Evolutionary conservation across 2,329 filamentous ascomycete genomes (phyloP).

Genomic region (Ophiocordyceps camponoti-floridani): DNA sequence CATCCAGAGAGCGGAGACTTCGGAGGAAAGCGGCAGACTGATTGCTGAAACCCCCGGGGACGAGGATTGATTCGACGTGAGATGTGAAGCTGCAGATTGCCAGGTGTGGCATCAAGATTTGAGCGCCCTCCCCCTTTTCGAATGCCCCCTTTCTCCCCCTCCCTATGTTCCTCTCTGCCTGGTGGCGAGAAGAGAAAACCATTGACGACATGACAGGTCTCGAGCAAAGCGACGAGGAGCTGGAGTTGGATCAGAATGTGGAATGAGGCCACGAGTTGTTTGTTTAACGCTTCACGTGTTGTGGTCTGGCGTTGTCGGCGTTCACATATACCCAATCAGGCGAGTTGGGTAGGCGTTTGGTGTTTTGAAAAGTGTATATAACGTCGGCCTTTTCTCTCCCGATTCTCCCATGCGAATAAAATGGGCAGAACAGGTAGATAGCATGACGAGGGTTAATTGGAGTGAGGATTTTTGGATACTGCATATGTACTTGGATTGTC

Average conservation of each 20-base stretch:
- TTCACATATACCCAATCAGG: not conserved
- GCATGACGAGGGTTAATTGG: not conserved
- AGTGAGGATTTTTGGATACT: too few species aligned
- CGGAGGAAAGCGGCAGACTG: constrained; percentile 14
- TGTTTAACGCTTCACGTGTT: not conserved
- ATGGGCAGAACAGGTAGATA: not conserved
- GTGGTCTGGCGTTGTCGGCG: not conserved
- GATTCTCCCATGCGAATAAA: not conserved
- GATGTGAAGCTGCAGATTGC: not conserved
- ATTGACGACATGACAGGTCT: not conserved
- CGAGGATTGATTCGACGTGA: not conserved
- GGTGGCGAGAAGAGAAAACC: not conserved
- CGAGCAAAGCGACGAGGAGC: not conserved
- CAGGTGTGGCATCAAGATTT: not conserved
- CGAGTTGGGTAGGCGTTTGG: not conserved
- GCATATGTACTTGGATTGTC: too few species aligned
- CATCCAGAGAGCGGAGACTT: constrained; percentile 8
- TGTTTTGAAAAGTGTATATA: not conserved
- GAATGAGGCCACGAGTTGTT: too few species aligned
- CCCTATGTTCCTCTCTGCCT: not conserved
- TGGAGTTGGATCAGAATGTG: not conserved
- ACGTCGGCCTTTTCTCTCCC: not conserved
- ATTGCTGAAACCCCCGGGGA: constrained; percentile 11
- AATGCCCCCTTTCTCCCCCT: not conserved
- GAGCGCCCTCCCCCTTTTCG: not conserved